Evolutionary conservation across 2,329 filamentous ascomycete species (phyloP), one percentile per base, ranked within the genome.

Genomic region (Claviceps pazoutovae): DNA sequence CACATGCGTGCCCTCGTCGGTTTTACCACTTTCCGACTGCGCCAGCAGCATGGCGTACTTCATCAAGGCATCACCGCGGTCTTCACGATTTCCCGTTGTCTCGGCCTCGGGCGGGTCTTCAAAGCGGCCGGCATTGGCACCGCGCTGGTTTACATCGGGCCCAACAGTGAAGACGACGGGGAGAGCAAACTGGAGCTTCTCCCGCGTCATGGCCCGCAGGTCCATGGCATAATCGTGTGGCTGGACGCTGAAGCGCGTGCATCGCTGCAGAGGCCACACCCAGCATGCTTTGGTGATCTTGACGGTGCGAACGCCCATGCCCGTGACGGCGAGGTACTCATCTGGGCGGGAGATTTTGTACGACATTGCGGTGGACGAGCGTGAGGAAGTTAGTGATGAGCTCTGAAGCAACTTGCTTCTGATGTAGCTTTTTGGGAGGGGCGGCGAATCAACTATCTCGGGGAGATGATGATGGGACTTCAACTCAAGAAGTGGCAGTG

Each of bases 111-210:
- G 21, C 14, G 39, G 26, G 13, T 41, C 44, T 4, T 41, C 23
- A 37, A 49, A 41, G 43, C 56, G 58, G 9, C 42, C 42, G 2
- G 57, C 57, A 57, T 76, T 75, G 48, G 70, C 71, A 9, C 75
- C 76, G 30, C 76, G 71, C 42, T 71, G 68, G 56, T 84, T 82
- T 56, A 91, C 80, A 56, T 88, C 81, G 0, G 88, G 88, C 14
- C 88, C 88, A 54, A 93, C 84, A 39, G 88, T 93, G 69, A 93
- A 93, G 56, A 93, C 86, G 11, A 88, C 86, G 2, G 87, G 88
- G 0, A 93, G 76, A 5, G 82, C 75, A 64, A 93, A 90, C 56
- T 90, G 85, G 3, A 93, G 75, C 66, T 94, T 94, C 70, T 94
- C 88, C 60, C 83, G 80, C 17, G 88, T 94, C 88, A 94, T 95